Evolutionary conservation across 176 grass and related monocot genomes (phyloP).

Genomic region (Guadua angustifolia): DNA sequence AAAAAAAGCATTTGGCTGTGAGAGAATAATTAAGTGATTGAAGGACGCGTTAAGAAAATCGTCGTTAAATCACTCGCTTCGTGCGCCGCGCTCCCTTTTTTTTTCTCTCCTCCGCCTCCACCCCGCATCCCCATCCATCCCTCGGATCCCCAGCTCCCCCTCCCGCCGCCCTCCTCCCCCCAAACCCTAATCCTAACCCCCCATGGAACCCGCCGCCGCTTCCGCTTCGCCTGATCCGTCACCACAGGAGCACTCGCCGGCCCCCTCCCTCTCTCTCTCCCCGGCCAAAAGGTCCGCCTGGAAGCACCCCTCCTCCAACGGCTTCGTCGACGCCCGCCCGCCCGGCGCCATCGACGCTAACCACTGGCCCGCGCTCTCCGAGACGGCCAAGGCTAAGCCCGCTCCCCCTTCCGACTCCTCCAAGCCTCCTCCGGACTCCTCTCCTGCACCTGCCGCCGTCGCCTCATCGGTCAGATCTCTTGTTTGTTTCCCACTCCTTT

Average conservation of each 20-base stretch:
- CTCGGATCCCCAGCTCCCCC: background rate
- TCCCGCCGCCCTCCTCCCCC: background rate
- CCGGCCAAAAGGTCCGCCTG: conserved; percentile 61
- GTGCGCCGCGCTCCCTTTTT: no score
- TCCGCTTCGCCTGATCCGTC: conserved; percentile 25
- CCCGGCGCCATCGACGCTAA: conserved; percentile 56
- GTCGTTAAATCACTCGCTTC: no score
- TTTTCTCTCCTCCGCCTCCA: no score
- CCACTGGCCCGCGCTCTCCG: conserved; percentile 72
- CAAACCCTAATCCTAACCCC: background rate
- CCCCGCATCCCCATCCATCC: background rate
- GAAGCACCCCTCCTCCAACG: conserved; percentile 62
- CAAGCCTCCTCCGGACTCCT: conserved; percentile 2
- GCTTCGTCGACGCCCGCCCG: conserved; percentile 33
- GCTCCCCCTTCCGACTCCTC: conserved; percentile 37
- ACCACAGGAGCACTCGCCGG: conserved; percentile 35
- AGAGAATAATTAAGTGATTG: no score
- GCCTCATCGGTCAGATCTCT: conserved; percentile 57
- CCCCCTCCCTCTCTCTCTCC: conserved; percentile 13
- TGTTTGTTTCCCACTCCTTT: background rate
- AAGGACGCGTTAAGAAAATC: no score
- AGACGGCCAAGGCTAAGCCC: conserved; percentile 54
- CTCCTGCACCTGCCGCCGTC: conserved; percentile 8
- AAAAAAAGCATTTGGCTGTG: no score
- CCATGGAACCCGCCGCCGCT: background rate